Conservation (phyloP, 23 red algal species). For the Gracilaria domingensis region DNA sequence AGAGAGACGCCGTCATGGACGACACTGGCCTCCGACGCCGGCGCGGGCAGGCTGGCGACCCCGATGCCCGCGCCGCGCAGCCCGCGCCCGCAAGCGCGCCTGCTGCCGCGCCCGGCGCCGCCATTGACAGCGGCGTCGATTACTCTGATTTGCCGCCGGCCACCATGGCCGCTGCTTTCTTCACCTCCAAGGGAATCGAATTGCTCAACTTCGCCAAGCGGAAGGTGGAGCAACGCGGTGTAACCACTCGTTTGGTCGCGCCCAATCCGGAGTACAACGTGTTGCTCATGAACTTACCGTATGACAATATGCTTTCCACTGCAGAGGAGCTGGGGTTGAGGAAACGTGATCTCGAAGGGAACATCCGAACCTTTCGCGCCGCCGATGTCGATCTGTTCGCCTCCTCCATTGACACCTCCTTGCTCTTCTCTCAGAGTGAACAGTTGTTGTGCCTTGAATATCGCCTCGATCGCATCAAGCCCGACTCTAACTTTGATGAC, state of each 20-base stretch:
- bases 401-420: neutral
- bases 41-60: neutral
- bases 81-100: neutral
- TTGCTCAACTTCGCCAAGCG: conserved; percentile 61
- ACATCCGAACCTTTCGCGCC: conserved; percentile 65
- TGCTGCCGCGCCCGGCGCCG: neutral
- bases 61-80: neutral
- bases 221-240: conserved; percentile 47
- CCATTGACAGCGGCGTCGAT: neutral
- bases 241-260: conserved; percentile 4
- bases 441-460: conserved; percentile 78
- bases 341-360: conserved; percentile 75
- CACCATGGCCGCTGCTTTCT: conserved; percentile 66
- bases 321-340: conserved; percentile 75
- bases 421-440: conserved; percentile 71
- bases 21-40: conserved; percentile 18
- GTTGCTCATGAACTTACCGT: conserved; percentile 70
- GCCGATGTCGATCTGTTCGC: conserved; percentile 54
- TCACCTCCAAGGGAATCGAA: conserved; percentile 62
- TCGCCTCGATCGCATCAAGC: conserved; percentile 61
- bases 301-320: conserved; percentile 42
- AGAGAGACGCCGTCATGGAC: neutral
- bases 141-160: conserved; percentile 16
- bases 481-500: conserved; percentile 74
- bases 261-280: conserved; percentile 51